These are phyloP conservation scores for Rubroboletus pulcherrimus DNA, from an alignment of 768 basidiomycete species.

Conservation along the genomic window DNA sequence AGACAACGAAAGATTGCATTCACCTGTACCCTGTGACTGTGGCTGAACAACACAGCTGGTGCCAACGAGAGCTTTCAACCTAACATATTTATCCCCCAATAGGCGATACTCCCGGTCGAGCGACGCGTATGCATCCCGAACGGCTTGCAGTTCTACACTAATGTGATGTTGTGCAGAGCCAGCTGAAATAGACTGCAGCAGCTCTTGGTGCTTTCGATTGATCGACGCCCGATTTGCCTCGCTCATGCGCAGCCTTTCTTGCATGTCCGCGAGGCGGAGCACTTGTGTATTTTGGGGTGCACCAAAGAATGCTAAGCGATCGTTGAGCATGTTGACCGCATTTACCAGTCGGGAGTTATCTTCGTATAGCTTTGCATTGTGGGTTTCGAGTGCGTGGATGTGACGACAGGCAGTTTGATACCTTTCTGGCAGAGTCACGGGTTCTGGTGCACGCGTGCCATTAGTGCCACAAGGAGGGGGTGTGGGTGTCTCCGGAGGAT, in stretches of 20 bases:
- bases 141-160: slow-evolving; percentile 14
- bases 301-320: slow-evolving; percentile 23
- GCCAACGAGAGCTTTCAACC: slow-evolving; percentile 11
- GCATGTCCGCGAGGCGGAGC: slow-evolving; percentile 17
- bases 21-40: slow-evolving; percentile 10
- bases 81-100: slow-evolving; percentile 22
- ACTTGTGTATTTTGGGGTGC: slow-evolving; percentile 18
- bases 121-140: slow-evolving; percentile 16
- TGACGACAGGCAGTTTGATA: slow-evolving; percentile 26
- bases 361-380: slow-evolving; percentile 34
- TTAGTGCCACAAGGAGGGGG: neutral
- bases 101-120: slow-evolving; percentile 21
- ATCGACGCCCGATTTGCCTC: slow-evolving; percentile 17
- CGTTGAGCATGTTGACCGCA: slow-evolving; percentile 29
- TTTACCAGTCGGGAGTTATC: slow-evolving; percentile 36
- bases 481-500: slow-evolving; percentile 2
- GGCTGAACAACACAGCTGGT: slow-evolving; percentile 1
- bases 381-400: slow-evolving; percentile 28
- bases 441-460: slow-evolving; percentile 44
- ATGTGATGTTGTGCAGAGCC: slow-evolving; percentile 19
- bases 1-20: neutral
- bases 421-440: slow-evolving; percentile 35
- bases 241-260: slow-evolving; percentile 25
- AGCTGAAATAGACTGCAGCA: slow-evolving; percentile 13
- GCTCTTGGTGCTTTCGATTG: slow-evolving; percentile 24